Conservation (phyloP, 768 basidiomycete genomes). For the Clitopilus passeckerianus region DNA sequence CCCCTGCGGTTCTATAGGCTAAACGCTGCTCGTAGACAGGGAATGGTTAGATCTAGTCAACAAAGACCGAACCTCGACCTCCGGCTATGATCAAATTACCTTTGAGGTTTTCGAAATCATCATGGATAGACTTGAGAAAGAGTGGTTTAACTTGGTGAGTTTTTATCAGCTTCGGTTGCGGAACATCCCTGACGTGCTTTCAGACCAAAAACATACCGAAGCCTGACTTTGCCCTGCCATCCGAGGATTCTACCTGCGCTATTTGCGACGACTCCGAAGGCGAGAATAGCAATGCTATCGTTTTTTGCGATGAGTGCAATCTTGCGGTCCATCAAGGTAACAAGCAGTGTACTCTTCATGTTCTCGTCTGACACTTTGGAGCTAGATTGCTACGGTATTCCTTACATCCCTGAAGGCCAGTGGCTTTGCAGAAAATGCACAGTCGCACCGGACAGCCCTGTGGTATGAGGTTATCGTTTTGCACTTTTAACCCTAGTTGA, state of each 20-base stretch:
- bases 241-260: conserved; percentile 94
- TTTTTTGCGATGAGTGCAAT: conserved; percentile 99
- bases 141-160: conserved; percentile 93
- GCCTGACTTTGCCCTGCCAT: conserved; percentile 79
- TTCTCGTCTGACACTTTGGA: not conserved
- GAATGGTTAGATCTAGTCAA: conserved; percentile 93
- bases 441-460: conserved; percentile 93
- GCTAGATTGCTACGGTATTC: conserved; percentile 96
- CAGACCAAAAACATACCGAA: conserved; percentile 95
- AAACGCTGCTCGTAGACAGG: conserved; percentile 50
- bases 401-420: conserved; percentile 98
- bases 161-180: conserved; percentile 1
- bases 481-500: not conserved
- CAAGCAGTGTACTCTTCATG: not conserved
- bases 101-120: conserved; percentile 93
- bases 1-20: not conserved
- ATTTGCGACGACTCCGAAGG: conserved; percentile 98
- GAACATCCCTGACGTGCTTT: not conserved
- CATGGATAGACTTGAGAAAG: conserved; percentile 98
- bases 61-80: conserved; percentile 75
- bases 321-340: conserved; percentile 98
- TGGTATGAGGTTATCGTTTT: conserved; percentile 45
- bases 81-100: conserved; percentile 50
- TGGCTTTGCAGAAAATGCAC: conserved; percentile 99
- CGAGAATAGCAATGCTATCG: conserved; percentile 98